These are phyloP conservation scores for Neoboletus magnificus DNA, from an alignment of 768 basidiomycete genomes.

Conservation along the genomic window DNA sequence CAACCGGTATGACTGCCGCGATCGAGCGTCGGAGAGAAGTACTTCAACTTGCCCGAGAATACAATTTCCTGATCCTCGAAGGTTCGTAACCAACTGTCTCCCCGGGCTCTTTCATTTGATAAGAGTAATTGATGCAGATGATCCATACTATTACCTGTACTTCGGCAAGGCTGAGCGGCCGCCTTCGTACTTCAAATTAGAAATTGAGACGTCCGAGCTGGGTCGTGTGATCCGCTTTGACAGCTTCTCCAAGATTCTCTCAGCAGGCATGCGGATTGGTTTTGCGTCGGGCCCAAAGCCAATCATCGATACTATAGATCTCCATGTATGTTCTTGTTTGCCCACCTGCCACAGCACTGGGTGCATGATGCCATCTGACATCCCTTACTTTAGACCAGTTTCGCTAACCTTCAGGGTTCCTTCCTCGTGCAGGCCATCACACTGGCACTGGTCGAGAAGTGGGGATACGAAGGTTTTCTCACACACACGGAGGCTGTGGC, in stretches of 20 bases:
- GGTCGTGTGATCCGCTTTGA: conserved; percentile 88
- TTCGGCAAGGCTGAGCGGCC: conserved; percentile 62
- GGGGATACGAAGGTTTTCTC: conserved; percentile 77
- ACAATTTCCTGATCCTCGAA: conserved; percentile 83
- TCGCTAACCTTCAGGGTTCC: conserved; percentile 64
- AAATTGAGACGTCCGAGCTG: conserved; percentile 58
- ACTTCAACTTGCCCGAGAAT: conserved; percentile 63
- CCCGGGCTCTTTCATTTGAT: neutral
- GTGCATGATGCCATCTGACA: conserved; percentile 7
- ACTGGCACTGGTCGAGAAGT: conserved; percentile 53
- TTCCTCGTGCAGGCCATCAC: conserved; percentile 63
- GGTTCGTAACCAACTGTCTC: conserved; percentile 39
- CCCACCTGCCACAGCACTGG: conserved; percentile 12
- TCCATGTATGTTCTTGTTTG: conserved; percentile 47
- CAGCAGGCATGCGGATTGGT: conserved; percentile 76
- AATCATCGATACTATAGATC: conserved; percentile 67
- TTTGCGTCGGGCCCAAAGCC: conserved; percentile 73
- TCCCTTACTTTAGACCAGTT: conserved; percentile 49
- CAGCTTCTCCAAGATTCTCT: conserved; percentile 81
- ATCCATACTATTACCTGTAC: conserved; percentile 78
- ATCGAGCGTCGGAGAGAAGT: conserved; percentile 67
- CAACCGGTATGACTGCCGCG: conserved; percentile 76
- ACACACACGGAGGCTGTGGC: conserved; percentile 66
- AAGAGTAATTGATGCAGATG: conserved; percentile 44
- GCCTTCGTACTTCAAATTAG: conserved; percentile 80